Evolutionary conservation across 345 rosid species (phyloP).

Genomic region (Kernera saxatilis): DNA sequence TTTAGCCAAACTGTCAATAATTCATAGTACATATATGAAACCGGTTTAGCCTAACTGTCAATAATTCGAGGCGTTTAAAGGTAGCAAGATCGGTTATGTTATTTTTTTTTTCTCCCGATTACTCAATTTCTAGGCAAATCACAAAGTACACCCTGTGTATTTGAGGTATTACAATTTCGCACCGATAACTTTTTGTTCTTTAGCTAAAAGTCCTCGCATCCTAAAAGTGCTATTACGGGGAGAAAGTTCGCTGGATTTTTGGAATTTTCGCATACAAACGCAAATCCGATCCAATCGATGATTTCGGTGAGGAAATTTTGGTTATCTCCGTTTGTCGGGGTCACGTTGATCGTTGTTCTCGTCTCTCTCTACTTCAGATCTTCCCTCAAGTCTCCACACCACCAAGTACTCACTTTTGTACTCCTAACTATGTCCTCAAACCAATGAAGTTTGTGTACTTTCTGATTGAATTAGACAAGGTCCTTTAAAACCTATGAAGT

Average conservation of each 20-base stretch:
- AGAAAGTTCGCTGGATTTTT: background rate
- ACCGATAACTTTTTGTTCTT: background rate
- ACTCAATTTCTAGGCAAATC: background rate
- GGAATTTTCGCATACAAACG: background rate
- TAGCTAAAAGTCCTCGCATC: background rate
- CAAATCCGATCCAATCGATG: slow-evolving; percentile 23
- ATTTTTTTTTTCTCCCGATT: too few relatives aligned
- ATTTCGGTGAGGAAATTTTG: slow-evolving; percentile 21
- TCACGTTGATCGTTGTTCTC: slow-evolving; percentile 41
- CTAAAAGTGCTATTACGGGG: background rate
- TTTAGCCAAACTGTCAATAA: too few relatives aligned
- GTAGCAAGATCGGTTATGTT: too few relatives aligned
- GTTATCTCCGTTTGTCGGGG: slow-evolving; percentile 36
- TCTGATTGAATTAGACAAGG: background rate
- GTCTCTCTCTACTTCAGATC: slow-evolving; percentile 44
- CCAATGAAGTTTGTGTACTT: background rate
- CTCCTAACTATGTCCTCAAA: background rate
- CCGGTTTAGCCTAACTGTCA: background rate
- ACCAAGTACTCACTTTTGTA: slow-evolving; percentile 35
- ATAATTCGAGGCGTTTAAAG: background rate
- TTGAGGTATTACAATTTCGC: background rate
- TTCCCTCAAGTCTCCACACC: slow-evolving; percentile 30
- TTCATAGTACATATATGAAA: too few relatives aligned
- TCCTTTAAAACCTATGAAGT: background rate
- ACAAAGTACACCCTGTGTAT: background rate